Evolutionary conservation across 257 asterid species (phyloP).

Genomic region (Jacaranda copaia): DNA sequence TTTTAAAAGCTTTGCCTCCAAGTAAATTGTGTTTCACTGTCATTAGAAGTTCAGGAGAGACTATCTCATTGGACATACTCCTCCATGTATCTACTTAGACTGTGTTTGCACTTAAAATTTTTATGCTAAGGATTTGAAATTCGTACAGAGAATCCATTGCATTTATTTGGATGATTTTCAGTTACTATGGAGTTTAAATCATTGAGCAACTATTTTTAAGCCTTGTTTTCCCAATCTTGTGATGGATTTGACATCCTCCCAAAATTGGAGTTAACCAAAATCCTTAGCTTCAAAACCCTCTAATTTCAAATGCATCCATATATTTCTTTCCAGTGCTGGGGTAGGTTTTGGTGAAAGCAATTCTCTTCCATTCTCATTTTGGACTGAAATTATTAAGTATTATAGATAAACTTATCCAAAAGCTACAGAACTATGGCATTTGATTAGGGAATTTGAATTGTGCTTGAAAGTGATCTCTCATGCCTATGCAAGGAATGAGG

Average conservation of each 20-base stretch:
- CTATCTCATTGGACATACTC: constrained; percentile 12
- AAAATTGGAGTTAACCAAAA: background rate
- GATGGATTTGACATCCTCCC: background rate
- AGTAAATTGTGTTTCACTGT: background rate
- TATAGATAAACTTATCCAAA: background rate
- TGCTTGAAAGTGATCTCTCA: constrained; percentile 8
- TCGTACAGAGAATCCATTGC: background rate
- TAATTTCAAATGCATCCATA: too few species aligned
- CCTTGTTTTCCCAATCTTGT: background rate
- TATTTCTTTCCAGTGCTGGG: too few species aligned
- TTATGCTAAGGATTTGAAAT: background rate
- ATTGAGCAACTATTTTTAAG: background rate
- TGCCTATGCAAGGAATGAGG: background rate
- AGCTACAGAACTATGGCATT: background rate
- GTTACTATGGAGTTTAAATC: constrained; percentile 3
- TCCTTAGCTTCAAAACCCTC: background rate
- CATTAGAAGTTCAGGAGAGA: constrained; percentile 22
- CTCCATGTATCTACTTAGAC: background rate
- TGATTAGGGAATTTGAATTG: background rate
- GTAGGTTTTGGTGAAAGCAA: too few species aligned
- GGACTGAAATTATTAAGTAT: background rate
- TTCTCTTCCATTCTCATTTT: too few species aligned
- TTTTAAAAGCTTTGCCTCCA: background rate
- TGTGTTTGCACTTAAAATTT: too few species aligned
- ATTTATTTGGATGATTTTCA: background rate